phyloP scores from a whole-genome alignment of 495 filamentous ascomycete genomes.

The Penicillium bialowiezense region DNA sequence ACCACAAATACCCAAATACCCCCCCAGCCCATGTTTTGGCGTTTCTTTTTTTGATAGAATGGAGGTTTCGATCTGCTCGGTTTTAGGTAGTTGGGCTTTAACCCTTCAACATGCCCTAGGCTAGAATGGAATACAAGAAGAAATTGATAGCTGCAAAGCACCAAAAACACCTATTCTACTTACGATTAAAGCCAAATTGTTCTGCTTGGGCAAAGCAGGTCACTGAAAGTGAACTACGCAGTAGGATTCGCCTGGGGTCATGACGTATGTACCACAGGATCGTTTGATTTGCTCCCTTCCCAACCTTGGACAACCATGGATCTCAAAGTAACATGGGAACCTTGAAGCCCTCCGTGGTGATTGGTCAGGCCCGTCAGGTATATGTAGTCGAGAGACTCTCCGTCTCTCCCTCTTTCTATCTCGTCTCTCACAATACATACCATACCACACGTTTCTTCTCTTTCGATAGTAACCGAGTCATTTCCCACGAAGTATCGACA shows the following conservation, averaged over 20 bases:
- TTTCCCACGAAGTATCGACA: background rate
- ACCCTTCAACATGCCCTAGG: conserved; percentile 3
- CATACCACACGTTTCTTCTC: too few species aligned
- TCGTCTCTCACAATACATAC: too few species aligned
- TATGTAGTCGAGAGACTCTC: too few species aligned
- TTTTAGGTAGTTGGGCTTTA: conserved; percentile 1
- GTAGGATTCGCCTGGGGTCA: too few species aligned
- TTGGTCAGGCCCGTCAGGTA: too few species aligned
- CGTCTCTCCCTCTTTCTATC: too few species aligned
- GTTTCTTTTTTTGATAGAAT: conserved; percentile 8
- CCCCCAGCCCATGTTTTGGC: background rate
- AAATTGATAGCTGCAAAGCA: conserved; percentile 6
- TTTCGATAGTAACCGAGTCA: background rate
- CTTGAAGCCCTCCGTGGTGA: too few species aligned
- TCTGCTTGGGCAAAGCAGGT: too few species aligned
- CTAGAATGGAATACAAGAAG: conserved; percentile 9
- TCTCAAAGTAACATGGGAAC: background rate
- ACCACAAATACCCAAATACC: conserved; percentile 21
- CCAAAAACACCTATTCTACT: too few species aligned
- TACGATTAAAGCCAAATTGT: too few species aligned
- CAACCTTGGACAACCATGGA: too few species aligned
- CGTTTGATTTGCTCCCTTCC: background rate
- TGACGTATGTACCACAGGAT: background rate
- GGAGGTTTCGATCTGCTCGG: conserved; percentile 3
- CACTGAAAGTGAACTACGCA: too few species aligned